phyloP scores from a whole-genome alignment of 805 yeast species.

The Diddensiella santjacobensis region DNA sequence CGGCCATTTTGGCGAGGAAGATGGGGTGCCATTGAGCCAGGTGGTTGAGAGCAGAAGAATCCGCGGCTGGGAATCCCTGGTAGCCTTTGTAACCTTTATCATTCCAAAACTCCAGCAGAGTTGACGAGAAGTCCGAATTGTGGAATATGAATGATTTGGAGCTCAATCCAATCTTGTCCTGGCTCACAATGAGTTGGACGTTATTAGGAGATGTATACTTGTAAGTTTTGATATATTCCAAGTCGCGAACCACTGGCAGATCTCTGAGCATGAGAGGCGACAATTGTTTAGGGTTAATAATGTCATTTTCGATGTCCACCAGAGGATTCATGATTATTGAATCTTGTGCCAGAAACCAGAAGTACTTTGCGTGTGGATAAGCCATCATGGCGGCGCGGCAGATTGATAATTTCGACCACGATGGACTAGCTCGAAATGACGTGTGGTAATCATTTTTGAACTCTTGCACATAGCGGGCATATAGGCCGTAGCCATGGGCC shows the following conservation, averaged over 20 bases:
- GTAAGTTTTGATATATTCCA: slow-evolving; percentile 48
- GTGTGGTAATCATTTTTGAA: slow-evolving; percentile 39
- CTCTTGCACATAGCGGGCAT: slow-evolving; percentile 82
- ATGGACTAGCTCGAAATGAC: slow-evolving; percentile 18
- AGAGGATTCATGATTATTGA: slow-evolving; percentile 71
- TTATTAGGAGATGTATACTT: slow-evolving; percentile 52
- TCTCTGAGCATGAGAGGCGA: slow-evolving; percentile 62
- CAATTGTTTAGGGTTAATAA: slow-evolving; percentile 58
- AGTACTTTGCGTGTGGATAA: slow-evolving; percentile 85
- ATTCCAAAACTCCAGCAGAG: slow-evolving; percentile 74
- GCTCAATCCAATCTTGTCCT: slow-evolving; percentile 59
- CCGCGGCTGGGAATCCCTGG: slow-evolving; percentile 47
- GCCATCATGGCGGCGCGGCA: slow-evolving; percentile 90
- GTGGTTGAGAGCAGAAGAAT: slow-evolving; percentile 63
- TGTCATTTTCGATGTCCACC: slow-evolving; percentile 54
- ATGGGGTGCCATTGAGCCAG: slow-evolving; percentile 93
- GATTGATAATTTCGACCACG: slow-evolving; percentile 63
- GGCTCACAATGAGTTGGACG: slow-evolving; percentile 63
- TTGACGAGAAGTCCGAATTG: slow-evolving; percentile 61
- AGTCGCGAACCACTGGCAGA: slow-evolving; percentile 56
- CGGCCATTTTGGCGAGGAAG: slow-evolving; percentile 63
- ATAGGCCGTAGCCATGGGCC: slow-evolving; percentile 73
- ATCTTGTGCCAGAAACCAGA: slow-evolving; percentile 77
- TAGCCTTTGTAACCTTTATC: slow-evolving; percentile 69
- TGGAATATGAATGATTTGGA: slow-evolving; percentile 68